A percentile compares a stretch with the other conserved stretches of the same genome.
Evolutionary conservation across 1,139 yeast species (phyloP).

Genomic region (Sugiyamaella sp.): DNA sequence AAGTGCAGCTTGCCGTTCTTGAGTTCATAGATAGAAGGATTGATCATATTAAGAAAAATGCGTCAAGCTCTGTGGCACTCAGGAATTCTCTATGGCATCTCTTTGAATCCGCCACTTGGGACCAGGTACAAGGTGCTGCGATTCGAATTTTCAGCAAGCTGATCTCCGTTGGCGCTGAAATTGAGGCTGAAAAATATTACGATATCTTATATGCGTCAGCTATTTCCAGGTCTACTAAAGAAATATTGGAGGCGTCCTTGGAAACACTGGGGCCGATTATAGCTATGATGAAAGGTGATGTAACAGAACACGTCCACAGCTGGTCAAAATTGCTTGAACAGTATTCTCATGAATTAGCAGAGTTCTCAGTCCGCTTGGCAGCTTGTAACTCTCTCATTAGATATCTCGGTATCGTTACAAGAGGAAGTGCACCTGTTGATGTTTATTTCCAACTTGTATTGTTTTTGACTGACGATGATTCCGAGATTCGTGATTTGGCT

Average conservation of each 20-base stretch:
- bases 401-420: constrained; percentile 25
- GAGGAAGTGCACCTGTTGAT: constrained; percentile 12
- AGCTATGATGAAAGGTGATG: constrained; percentile 30
- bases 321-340: constrained; percentile 44
- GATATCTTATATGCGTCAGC: constrained; percentile 37
- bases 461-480: constrained; percentile 64
- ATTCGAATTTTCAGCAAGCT: constrained; percentile 46
- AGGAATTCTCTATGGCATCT: constrained; percentile 42
- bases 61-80: background rate
- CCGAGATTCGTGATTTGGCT: constrained; percentile 37
- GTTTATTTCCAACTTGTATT: constrained; percentile 43
- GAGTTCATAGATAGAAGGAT: constrained; percentile 29
- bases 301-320: constrained; percentile 24
- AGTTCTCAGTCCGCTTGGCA: constrained; percentile 52
- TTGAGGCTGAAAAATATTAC: constrained; percentile 28
- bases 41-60: constrained; percentile 1
- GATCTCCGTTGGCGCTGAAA: constrained; percentile 17
- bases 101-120: constrained; percentile 43
- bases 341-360: constrained; percentile 49
- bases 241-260: constrained; percentile 51
- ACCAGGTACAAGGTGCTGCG: constrained; percentile 49
- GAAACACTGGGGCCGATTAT: constrained; percentile 54
- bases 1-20: constrained; percentile 54
- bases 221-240: constrained; percentile 46
- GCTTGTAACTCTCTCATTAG: constrained; percentile 51